phyloP scores from a whole-genome alignment of 1,284 basidiomycete species.

The Tilletia indica region DNA sequence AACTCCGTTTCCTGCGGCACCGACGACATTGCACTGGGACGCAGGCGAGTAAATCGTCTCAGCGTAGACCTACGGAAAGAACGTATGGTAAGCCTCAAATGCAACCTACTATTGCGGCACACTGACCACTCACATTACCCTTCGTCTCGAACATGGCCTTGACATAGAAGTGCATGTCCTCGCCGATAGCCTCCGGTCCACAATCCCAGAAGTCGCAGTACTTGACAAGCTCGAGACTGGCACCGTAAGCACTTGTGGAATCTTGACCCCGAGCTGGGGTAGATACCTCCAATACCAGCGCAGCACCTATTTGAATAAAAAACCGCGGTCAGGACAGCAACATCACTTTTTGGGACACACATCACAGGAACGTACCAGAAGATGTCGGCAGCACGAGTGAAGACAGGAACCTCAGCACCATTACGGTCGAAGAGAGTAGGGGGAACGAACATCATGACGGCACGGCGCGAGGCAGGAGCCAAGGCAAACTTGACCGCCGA shows the following conservation, averaged over 20 bases:
- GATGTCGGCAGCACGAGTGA: conserved; percentile 52
- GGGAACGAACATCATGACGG: conserved; percentile 44
- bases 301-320: conserved; percentile 20
- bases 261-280: conserved; percentile 50
- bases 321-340: background rate
- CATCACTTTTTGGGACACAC: background rate
- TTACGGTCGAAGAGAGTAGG: conserved; percentile 55
- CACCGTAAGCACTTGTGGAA: conserved; percentile 53
- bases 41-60: conserved; percentile 55
- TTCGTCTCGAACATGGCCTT: conserved; percentile 53
- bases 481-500: conserved; percentile 49
- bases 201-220: conserved; percentile 54
- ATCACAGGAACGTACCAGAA: conserved; percentile 42
- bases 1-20: conserved; percentile 31
- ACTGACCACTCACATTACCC: conserved; percentile 34
- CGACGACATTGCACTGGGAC: conserved; percentile 53
- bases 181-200: conserved; percentile 52
- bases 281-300: conserved; percentile 50
- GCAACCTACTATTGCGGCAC: background rate
- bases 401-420: conserved; percentile 48
- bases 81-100: background rate
- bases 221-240: conserved; percentile 46
- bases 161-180: conserved; percentile 56
- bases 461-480: conserved; percentile 34
- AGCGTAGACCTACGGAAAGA: conserved; percentile 24